Percentiles rank a stretch among this genome's conserved stretches.
These are phyloP conservation scores for Rhynchosporium agropyri DNA, from an alignment of 2,329 filamentous ascomycete genomes.

Conservation along the genomic window DNA sequence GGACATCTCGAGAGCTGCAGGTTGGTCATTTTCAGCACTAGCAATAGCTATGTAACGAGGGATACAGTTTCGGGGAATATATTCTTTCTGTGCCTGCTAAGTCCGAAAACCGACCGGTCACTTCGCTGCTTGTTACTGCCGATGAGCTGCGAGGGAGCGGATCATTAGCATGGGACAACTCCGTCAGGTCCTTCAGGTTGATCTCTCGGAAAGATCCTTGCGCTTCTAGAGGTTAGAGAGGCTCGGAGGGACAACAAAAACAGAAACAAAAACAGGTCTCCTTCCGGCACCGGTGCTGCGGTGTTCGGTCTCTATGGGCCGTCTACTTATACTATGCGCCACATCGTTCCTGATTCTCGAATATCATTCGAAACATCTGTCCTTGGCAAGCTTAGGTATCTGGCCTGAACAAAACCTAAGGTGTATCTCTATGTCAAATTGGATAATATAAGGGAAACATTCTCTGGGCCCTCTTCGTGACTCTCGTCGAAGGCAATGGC, in stretches of 20 bases:
- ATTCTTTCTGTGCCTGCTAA: neutral
- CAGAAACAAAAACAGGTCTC: neutral
- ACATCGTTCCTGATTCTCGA: neutral
- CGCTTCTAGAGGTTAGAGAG: neutral
- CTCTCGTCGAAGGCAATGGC: too few species aligned
- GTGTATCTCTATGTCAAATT: too few species aligned
- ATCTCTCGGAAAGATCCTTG: slow-evolving; percentile 7
- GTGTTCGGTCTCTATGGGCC: too few species aligned
- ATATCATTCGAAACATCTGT: neutral
- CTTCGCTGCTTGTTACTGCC: neutral
- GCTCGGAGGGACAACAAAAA: neutral
- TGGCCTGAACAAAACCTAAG: too few species aligned
- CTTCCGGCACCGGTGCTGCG: neutral
- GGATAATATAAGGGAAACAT: too few species aligned
- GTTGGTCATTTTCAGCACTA: too few species aligned
- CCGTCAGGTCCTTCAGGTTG: neutral
- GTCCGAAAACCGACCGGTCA: neutral
- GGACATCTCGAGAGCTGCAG: too few species aligned
- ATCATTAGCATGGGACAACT: slow-evolving; percentile 6
- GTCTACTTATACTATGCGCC: slow-evolving; percentile 2
- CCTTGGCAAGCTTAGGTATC: too few species aligned
- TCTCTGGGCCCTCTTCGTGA: too few species aligned
- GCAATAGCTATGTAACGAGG: neutral
- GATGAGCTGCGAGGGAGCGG: neutral
- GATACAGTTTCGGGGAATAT: neutral